These are phyloP conservation scores for Exophiala sideris DNA, from an alignment of 2,329 filamentous ascomycete species.

Conservation along the genomic window DNA sequence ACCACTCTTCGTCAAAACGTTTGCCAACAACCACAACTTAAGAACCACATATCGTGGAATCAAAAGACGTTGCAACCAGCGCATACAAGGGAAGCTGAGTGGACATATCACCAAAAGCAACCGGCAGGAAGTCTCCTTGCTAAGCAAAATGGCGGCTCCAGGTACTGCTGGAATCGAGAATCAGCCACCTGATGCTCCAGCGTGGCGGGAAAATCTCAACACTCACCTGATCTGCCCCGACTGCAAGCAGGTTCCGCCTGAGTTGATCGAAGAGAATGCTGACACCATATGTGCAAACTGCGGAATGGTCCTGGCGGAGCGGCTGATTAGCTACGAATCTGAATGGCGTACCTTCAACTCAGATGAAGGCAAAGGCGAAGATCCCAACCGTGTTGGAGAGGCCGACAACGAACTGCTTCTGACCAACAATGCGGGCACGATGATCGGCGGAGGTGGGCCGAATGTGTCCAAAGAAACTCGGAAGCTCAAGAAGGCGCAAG, in stretches of 20 bases:
- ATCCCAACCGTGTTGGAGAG: slow-evolving; percentile 96
- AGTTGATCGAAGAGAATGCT: slow-evolving; percentile 85
- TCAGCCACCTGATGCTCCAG: slow-evolving; percentile 37
- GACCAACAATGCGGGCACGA: slow-evolving; percentile 45
- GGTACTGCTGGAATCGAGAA: slow-evolving; percentile 41
- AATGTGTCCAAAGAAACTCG: slow-evolving; percentile 55
- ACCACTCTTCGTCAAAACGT: slow-evolving; percentile 63
- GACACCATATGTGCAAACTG: slow-evolving; percentile 93
- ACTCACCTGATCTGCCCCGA: slow-evolving; percentile 83
- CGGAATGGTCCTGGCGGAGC: slow-evolving; percentile 83
- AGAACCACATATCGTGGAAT: slow-evolving; percentile 43
- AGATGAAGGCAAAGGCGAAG: slow-evolving; percentile 86
- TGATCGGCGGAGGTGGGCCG: slow-evolving; percentile 58
- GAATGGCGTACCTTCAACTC: slow-evolving; percentile 99
- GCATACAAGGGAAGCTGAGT: slow-evolving; percentile 30
- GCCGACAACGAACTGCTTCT: slow-evolving; percentile 87
- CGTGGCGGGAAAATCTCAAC: slow-evolving; percentile 80
- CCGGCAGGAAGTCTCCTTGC: slow-evolving; percentile 19
- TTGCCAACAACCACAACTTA: slow-evolving; percentile 48
- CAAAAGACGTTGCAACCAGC: slow-evolving; percentile 40
- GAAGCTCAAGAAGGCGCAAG: slow-evolving; percentile 79
- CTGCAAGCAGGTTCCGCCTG: slow-evolving; percentile 87
- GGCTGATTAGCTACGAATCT: slow-evolving; percentile 90
- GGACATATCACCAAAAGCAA: slow-evolving; percentile 23
- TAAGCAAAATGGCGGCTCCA: slow-evolving; percentile 33